Percentiles rank a stretch among this genome's conserved stretches.
phyloP scores from a whole-genome alignment of 257 asterid species.

The Salvia hispanica region DNA sequence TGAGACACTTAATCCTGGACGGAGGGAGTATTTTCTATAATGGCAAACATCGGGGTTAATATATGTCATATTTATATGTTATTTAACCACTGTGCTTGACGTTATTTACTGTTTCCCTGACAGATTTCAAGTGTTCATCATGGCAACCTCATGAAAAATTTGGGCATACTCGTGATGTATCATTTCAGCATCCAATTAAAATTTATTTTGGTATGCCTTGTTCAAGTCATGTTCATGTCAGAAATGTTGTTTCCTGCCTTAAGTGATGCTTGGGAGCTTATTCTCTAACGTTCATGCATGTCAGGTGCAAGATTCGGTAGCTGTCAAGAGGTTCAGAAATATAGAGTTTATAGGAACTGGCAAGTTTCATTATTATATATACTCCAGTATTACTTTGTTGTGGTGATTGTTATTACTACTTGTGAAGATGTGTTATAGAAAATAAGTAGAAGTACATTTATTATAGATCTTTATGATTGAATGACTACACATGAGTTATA shows the following conservation, averaged over 20 bases:
- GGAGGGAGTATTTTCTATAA: background rate
- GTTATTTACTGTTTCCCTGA: slow-evolving; percentile 26
- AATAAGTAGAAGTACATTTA: no score
- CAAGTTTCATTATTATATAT: slow-evolving; percentile 31
- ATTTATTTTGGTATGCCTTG: slow-evolving; percentile 74
- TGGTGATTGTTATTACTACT: slow-evolving; percentile 24
- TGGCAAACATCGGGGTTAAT: background rate
- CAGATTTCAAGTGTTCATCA: slow-evolving; percentile 76
- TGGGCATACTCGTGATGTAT: slow-evolving; percentile 72
- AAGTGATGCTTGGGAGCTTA: slow-evolving; percentile 22
- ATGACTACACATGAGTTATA: no score
- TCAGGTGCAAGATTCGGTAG: slow-evolving; percentile 89
- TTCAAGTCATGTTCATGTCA: slow-evolving; percentile 26
- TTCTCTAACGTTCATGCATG: slow-evolving; percentile 28
- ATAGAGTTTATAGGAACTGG: slow-evolving; percentile 59
- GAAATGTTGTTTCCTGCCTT: slow-evolving; percentile 30
- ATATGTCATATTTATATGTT: background rate
- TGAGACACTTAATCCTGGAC: no score
- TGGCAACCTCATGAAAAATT: slow-evolving; percentile 73
- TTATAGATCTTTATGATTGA: no score
- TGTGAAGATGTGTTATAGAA: background rate
- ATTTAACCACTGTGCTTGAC: slow-evolving; percentile 29
- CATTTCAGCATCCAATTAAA: slow-evolving; percentile 97
- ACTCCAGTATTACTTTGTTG: background rate
- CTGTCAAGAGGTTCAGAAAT: slow-evolving; percentile 73